A percentile compares a stretch with the other conserved stretches of the same genome.
Evolutionary conservation across 768 basidiomycete species (phyloP).

Genomic region (Polyporus arcularius): DNA sequence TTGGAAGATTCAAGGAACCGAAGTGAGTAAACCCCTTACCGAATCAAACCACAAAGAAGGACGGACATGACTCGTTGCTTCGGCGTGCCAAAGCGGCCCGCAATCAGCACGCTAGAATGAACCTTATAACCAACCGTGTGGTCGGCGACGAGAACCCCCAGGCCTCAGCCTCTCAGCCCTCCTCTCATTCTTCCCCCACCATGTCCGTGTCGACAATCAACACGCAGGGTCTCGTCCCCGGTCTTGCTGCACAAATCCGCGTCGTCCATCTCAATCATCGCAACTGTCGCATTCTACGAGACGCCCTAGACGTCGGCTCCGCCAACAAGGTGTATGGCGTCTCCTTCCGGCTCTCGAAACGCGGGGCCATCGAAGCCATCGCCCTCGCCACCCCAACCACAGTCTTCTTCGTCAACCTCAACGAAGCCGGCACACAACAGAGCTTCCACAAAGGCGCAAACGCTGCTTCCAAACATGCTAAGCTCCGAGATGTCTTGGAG

Average conservation of each 20-base stretch:
- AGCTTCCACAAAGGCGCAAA: background rate
- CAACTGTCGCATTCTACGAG: background rate
- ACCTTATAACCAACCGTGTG: too few relatives aligned
- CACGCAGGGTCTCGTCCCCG: background rate
- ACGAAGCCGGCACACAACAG: background rate
- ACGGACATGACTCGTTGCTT: too few relatives aligned
- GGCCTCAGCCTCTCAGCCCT: background rate
- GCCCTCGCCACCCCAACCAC: background rate
- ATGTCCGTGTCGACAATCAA: background rate
- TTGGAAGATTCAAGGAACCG: too few relatives aligned
- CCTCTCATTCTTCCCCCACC: background rate
- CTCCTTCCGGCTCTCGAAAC: background rate
- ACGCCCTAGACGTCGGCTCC: background rate
- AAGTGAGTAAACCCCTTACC: too few relatives aligned
- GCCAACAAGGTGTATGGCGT: background rate
- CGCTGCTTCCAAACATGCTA: background rate
- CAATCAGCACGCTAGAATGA: too few relatives aligned
- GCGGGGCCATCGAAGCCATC: background rate
- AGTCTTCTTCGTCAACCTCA: background rate
- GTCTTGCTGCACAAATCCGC: background rate
- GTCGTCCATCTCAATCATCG: background rate
- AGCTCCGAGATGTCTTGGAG: background rate
- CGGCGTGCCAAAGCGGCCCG: too few relatives aligned
- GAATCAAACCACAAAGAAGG: too few relatives aligned
- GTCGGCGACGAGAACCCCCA: too few relatives aligned